phyloP scores from a whole-genome alignment of 805 yeast genomes.

The Kuraishia cidri region DNA sequence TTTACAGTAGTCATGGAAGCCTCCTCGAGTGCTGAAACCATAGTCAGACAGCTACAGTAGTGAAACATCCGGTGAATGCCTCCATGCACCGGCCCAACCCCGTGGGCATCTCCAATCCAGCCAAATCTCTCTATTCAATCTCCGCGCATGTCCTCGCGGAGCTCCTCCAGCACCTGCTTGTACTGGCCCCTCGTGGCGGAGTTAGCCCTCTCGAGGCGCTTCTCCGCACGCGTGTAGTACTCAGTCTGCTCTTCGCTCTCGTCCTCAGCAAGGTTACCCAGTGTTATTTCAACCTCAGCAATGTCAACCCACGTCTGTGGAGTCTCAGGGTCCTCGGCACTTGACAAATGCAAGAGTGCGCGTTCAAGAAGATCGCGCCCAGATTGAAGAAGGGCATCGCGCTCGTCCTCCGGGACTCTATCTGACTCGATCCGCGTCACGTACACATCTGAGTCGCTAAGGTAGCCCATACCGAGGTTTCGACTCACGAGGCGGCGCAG shows the following conservation, averaged over 20 bases:
- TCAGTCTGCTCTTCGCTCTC: constrained; percentile 62
- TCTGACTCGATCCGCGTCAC: too few species aligned
- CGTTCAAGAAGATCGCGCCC: too few species aligned
- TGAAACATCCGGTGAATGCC: too few species aligned
- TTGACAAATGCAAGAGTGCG: constrained; percentile 52
- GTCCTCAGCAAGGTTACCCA: constrained; percentile 65
- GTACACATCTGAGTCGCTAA: constrained; percentile 63
- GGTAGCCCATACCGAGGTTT: constrained; percentile 51
- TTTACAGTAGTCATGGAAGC: too few species aligned
- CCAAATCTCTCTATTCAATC: too few species aligned
- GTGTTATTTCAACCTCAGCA: constrained; percentile 78
- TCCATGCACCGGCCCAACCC: too few species aligned
- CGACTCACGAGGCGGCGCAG: constrained; percentile 32
- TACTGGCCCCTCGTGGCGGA: constrained; percentile 73
- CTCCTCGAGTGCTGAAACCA: too few species aligned
- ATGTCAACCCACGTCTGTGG: constrained; percentile 77
- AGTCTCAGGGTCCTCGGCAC: constrained; percentile 60
- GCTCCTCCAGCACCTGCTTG: constrained; percentile 52
- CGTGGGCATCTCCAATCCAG: too few species aligned
- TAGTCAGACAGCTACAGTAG: too few species aligned
- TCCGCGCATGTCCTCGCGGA: constrained; percentile 20
- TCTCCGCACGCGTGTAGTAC: constrained; percentile 62
- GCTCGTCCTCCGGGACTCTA: too few species aligned
- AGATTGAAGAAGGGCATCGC: too few species aligned
- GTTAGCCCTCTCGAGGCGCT: constrained; percentile 60